phyloP scores from a whole-genome alignment of 208 protist species.

The Acanthamoeba sp. region DNA sequence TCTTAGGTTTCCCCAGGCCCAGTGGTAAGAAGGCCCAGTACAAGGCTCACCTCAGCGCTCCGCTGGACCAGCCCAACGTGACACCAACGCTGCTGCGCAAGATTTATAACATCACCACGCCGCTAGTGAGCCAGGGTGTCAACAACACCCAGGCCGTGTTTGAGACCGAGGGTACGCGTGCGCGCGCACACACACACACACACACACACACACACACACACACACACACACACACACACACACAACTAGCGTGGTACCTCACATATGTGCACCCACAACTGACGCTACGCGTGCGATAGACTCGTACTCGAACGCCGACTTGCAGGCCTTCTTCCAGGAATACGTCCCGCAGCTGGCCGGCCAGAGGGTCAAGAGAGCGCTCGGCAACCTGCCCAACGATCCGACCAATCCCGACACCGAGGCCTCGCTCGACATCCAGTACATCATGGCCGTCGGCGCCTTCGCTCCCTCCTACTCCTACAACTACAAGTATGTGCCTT shows the following conservation, averaged over 20 bases:
- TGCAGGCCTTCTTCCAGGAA: slow-evolving; percentile 70
- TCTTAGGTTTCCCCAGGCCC: neutral
- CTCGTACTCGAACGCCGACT: slow-evolving; percentile 45
- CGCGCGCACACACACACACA: neutral
- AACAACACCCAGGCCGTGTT: slow-evolving; percentile 80
- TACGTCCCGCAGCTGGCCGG: slow-evolving; percentile 61
- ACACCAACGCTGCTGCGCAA: slow-evolving; percentile 31
- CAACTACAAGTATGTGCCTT: slow-evolving; percentile 64
- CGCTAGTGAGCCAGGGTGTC: neutral
- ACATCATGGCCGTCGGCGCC: slow-evolving; percentile 69
- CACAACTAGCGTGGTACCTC: too few relatives aligned
- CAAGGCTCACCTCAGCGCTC: neutral
- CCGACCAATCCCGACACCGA: slow-evolving; percentile 15
- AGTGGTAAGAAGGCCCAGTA: neutral
- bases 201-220: neutral
- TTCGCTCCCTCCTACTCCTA: slow-evolving; percentile 73
- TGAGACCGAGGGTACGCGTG: slow-evolving; percentile 66
- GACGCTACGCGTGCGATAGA: slow-evolving; percentile 1
- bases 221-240: too few relatives aligned
- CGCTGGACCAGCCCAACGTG: slow-evolving; percentile 45
- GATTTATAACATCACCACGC: slow-evolving; percentile 53
- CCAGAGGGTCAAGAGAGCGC: slow-evolving; percentile 15
- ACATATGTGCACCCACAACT: neutral
- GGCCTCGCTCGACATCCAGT: slow-evolving; percentile 66
- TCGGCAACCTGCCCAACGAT: slow-evolving; percentile 73